These are phyloP conservation scores for Pichia paraexigua DNA, from an alignment of 805 yeast genomes.

Conservation along the genomic window DNA sequence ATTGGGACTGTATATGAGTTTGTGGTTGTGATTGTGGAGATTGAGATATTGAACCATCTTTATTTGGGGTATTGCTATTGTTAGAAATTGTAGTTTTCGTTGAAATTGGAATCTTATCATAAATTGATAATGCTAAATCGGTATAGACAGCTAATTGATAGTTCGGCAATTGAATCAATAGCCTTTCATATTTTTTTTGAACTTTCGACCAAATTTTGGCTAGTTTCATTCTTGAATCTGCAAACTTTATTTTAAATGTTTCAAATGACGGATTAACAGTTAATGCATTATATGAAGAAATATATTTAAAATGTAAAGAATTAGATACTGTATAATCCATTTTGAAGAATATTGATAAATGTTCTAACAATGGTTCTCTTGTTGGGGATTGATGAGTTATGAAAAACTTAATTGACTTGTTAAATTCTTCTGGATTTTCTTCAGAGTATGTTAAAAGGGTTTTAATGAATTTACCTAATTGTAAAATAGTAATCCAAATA, in stretches of 20 bases:
- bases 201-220: slow-evolving; percentile 59
- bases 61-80: background rate
- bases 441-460: slow-evolving; percentile 34
- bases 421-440: slow-evolving; percentile 23
- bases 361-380: slow-evolving; percentile 61
- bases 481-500: slow-evolving; percentile 66
- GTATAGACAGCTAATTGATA: slow-evolving; percentile 38
- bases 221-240: slow-evolving; percentile 51
- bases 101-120: slow-evolving; percentile 54
- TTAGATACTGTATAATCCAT: slow-evolving; percentile 71
- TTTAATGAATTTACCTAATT: slow-evolving; percentile 57
- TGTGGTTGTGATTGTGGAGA: background rate
- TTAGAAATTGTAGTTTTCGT: slow-evolving; percentile 16
- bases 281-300: slow-evolving; percentile 61
- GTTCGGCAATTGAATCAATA: slow-evolving; percentile 33
- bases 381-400: slow-evolving; percentile 65
- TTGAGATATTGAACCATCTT: background rate
- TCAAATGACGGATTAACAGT: slow-evolving; percentile 58
- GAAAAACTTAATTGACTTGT: slow-evolving; percentile 48
- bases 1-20: background rate
- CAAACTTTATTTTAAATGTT: slow-evolving; percentile 53
- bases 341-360: slow-evolving; percentile 54
- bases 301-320: slow-evolving; percentile 63
- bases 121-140: slow-evolving; percentile 49
- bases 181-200: slow-evolving; percentile 40